These are phyloP conservation scores for Candida michaelii DNA, from an alignment of 805 yeast species.

Conservation along the genomic window DNA sequence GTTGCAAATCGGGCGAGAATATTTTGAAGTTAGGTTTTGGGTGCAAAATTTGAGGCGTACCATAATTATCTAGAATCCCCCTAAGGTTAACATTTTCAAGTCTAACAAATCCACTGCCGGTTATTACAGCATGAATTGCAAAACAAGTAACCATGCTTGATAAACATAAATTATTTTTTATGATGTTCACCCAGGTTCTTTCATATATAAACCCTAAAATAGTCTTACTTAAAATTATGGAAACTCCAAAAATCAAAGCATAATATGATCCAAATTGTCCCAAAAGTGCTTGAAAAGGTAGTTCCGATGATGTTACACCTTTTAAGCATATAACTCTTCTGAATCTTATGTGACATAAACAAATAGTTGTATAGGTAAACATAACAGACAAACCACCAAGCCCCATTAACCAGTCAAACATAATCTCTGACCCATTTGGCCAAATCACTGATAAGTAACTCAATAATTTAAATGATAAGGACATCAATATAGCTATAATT, in stretches of 20 bases:
- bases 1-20: too few species aligned
- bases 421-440: conserved; percentile 39
- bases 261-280: conserved; percentile 71
- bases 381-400: conserved; percentile 38
- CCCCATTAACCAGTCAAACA: conserved; percentile 39
- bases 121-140: background rate
- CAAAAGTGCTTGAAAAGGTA: conserved; percentile 71
- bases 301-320: conserved; percentile 60
- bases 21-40: too few species aligned
- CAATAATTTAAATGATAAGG: conserved; percentile 61
- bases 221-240: conserved; percentile 9
- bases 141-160: background rate
- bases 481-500: conserved; percentile 51
- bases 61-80: background rate
- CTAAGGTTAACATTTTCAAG: background rate
- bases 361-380: conserved; percentile 40
- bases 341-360: conserved; percentile 61
- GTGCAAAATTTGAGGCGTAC: background rate
- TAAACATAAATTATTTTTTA: background rate
- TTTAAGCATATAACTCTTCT: conserved; percentile 61
- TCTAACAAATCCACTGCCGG: background rate
- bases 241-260: conserved; percentile 39
- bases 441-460: conserved; percentile 58
- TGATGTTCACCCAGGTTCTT: background rate
- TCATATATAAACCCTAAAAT: background rate